Evolutionary conservation across 352 stramenopile species (phyloP).

Genomic region (Phytophthora fragariaefolia): DNA sequence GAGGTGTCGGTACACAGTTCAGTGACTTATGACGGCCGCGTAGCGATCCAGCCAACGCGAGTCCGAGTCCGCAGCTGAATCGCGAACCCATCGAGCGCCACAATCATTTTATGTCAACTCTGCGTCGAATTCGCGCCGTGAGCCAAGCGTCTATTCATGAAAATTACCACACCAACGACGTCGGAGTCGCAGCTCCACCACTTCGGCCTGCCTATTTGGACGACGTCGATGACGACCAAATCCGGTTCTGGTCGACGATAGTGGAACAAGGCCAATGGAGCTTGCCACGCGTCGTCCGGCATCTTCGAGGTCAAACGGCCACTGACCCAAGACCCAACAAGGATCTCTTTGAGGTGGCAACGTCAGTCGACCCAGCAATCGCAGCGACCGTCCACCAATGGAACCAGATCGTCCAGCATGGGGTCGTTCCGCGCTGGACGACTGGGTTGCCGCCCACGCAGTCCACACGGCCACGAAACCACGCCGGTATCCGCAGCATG

Average conservation of each 20-base stretch:
- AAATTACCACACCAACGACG: background rate
- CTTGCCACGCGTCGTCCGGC: background rate
- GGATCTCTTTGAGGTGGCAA: background rate
- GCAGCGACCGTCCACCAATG: background rate
- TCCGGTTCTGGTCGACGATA: slow-evolving; percentile 5
- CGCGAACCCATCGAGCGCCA: background rate
- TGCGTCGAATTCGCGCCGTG: slow-evolving; percentile 6
- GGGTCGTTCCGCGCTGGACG: slow-evolving; percentile 5
- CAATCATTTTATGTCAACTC: slow-evolving; percentile 14
- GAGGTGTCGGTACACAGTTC: slow-evolving; percentile 3
- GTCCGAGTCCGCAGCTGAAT: background rate
- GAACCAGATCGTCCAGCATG: slow-evolving; percentile 18
- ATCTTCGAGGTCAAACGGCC: slow-evolving; percentile 7
- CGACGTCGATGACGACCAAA: slow-evolving; percentile 2
- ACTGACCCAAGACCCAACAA: slow-evolving; percentile 20
- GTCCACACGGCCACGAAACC: background rate
- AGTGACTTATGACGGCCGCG: slow-evolving; percentile 10
- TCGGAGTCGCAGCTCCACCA: background rate
- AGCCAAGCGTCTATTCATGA: slow-evolving; percentile 9
- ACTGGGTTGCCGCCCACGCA: background rate
- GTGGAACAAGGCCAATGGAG: background rate
- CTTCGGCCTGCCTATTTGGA: background rate
- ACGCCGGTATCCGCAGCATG: background rate
- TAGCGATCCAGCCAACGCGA: background rate
- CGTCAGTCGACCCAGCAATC: background rate